Conservation (phyloP, 2,329 filamentous ascomycete genomes). For the Volutella citrinella region DNA sequence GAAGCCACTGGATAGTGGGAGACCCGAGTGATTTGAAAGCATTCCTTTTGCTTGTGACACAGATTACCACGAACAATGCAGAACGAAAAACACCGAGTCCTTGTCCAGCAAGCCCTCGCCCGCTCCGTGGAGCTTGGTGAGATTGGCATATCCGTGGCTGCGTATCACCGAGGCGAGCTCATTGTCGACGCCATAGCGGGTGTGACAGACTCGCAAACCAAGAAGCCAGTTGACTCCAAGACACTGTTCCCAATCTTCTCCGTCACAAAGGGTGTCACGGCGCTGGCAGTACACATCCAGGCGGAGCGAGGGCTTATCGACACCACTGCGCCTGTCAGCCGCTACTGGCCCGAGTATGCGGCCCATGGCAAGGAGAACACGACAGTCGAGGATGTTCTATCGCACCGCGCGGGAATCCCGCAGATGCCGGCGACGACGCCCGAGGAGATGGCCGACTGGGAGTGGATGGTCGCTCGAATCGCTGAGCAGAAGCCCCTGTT, state of each 20-base stretch:
- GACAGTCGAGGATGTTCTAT: slow-evolving; percentile 4
- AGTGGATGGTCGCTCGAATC: slow-evolving; percentile 7
- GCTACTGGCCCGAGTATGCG: slow-evolving; percentile 16
- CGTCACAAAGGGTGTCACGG: slow-evolving; percentile 12
- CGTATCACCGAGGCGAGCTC: slow-evolving; percentile 3
- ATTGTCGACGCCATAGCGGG: slow-evolving; percentile 5
- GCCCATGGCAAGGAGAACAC: slow-evolving; percentile 10
- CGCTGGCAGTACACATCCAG: slow-evolving; percentile 11
- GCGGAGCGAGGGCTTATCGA: slow-evolving; percentile 7
- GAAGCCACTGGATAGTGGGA: too few relatives aligned
- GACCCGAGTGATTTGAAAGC: too few relatives aligned
- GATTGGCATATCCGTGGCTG: too few relatives aligned
- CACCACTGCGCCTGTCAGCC: slow-evolving; percentile 1
- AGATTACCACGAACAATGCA: too few relatives aligned
- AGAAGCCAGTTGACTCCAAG: neutral
- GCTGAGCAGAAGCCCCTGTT: slow-evolving; percentile 5
- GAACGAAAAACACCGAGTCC: too few relatives aligned
- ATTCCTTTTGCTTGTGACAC: too few relatives aligned
- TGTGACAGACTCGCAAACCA: too few relatives aligned
- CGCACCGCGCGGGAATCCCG: slow-evolving; percentile 10
- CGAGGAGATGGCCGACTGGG: slow-evolving; percentile 9
- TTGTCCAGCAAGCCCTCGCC: too few relatives aligned
- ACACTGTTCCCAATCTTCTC: slow-evolving; percentile 13
- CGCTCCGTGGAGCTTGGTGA: too few relatives aligned
- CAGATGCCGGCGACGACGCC: slow-evolving; percentile 9